Conservation (phyloP, 345 rosid genomes). For the Eucalyptus viminalis region DNA sequence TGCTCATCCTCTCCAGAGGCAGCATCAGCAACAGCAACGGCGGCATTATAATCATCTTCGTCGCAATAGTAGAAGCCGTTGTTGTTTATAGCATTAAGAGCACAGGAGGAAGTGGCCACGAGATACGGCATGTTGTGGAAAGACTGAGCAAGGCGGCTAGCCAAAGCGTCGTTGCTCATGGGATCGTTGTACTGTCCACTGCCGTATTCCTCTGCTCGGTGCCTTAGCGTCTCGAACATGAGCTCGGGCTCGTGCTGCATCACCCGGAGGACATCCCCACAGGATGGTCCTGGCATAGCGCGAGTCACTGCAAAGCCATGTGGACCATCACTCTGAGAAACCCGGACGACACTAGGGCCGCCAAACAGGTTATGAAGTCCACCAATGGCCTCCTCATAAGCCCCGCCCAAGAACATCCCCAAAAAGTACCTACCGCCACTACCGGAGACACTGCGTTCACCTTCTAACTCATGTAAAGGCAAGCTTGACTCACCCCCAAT, state of each 20-base stretch:
- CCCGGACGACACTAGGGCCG: constrained; percentile 83
- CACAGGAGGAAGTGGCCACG: constrained; percentile 31
- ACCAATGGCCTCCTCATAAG: constrained; percentile 98
- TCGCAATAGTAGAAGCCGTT: constrained; percentile 52
- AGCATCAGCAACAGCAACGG: constrained; percentile 17
- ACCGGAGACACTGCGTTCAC: constrained; percentile 9
- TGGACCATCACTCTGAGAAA: constrained; percentile 88
- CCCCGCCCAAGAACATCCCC: constrained; percentile 99
- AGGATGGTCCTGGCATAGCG: constrained; percentile 79
- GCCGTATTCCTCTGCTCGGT: constrained; percentile 59
- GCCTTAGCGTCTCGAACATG: constrained; percentile 88
- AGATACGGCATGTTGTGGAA: constrained; percentile 96
- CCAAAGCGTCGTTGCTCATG: constrained; percentile 21
- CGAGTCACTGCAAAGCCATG: constrained; percentile 81
- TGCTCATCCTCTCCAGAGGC: constrained; percentile 44
- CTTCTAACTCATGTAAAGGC: constrained; percentile 85
- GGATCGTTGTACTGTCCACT: constrained; percentile 14
- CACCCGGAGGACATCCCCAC: constrained; percentile 81
- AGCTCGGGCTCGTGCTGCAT: constrained; percentile 98
- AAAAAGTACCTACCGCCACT: constrained; percentile 42
- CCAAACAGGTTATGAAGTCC: constrained; percentile 95
- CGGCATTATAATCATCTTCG: constrained; percentile 23
- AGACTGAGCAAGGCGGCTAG: constrained; percentile 48
- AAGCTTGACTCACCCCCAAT: constrained; percentile 80
- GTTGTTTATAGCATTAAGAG: constrained; percentile 45